phyloP scores from a whole-genome alignment of 1,284 basidiomycete species.

The Fistulinella staudtii region DNA sequence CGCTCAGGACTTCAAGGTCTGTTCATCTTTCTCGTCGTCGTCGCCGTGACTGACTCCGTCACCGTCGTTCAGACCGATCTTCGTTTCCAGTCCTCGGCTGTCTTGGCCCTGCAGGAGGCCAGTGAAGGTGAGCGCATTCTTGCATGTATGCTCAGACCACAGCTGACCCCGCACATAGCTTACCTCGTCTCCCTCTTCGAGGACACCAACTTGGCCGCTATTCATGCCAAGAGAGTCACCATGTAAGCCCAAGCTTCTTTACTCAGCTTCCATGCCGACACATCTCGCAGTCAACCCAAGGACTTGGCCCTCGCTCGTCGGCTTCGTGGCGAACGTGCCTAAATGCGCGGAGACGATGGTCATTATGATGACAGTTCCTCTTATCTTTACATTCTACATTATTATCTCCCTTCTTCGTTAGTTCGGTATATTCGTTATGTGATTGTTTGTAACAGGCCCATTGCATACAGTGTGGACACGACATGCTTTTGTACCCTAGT shows the following conservation, averaged over 20 bases:
- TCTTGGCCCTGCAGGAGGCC: constrained; percentile 69
- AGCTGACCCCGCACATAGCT: constrained; percentile 20
- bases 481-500: too few relatives aligned
- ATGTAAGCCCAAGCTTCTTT: constrained; percentile 34
- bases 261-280: too few relatives aligned
- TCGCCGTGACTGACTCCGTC: not conserved
- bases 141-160: not conserved
- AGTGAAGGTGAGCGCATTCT: constrained; percentile 41
- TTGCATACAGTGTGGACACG: too few relatives aligned
- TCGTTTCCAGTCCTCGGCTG: constrained; percentile 67
- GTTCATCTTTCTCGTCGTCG: constrained; percentile 12
- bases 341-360: too few relatives aligned
- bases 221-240: constrained; percentile 64
- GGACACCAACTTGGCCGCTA: constrained; percentile 58
- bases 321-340: constrained; percentile 27
- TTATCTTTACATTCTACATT: too few relatives aligned
- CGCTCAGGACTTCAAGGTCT: constrained; percentile 68
- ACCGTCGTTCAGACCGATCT: constrained; percentile 25
- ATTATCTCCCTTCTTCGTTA: too few relatives aligned
- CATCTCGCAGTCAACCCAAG: constrained; percentile 42
- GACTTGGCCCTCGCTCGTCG: constrained; percentile 55
- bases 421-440: too few relatives aligned
- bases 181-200: constrained; percentile 71
- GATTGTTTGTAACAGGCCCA: too few relatives aligned
- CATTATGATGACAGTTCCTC: too few relatives aligned